Evolutionary conservation across 148 eudicot genomes (phyloP), one percentile per base, ranked within the genome.

Genomic region (Silene uniflora): DNA sequence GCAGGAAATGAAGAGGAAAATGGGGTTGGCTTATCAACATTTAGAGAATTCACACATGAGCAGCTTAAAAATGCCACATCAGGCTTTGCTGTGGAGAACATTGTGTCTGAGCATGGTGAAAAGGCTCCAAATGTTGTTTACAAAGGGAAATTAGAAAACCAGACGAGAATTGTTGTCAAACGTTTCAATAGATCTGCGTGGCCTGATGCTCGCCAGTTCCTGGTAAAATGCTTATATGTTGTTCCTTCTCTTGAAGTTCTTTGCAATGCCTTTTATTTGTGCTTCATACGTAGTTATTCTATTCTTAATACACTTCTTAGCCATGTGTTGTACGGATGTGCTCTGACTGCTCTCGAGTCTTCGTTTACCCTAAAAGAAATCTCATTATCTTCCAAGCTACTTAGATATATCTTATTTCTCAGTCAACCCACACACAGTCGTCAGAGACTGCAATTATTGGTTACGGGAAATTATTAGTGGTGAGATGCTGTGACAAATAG

Each of bases 121-220:
- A 89, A 85, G 78, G 90, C 92, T 65, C 90, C 92, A 46, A 89
- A 89, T 83, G 86, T 89, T 79, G 90, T 89, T 25, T 89, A 87
- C 77, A 86, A 87, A 79, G 93, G 93, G 75, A 89, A 89, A 74
- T 80, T 89, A 64, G 91, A 87, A 73, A 89, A 86, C 79, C 93
- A 86, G 73, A 78, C 52, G 76, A 84, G 91, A 79, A 80, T 89
- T 55, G 93, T 81, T 9, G 91, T 89, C 32, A 89, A 89, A 72
- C 93, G 93, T 24, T 89, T 87, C 76, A 87, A 87, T 59, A 84
- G 82, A 81, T 74, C 74, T 13, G 91, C 93, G 14, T 89, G 91
- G 91, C 93, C 93, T 69, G 86, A 89, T 81, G 68, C 84, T 65
- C 83, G 82, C 23, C 89, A 86, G 73, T 89, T 89, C 75, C 13